Conservation (phyloP, 495 filamentous ascomycete genomes). For the Daldinia loculata region DNA sequence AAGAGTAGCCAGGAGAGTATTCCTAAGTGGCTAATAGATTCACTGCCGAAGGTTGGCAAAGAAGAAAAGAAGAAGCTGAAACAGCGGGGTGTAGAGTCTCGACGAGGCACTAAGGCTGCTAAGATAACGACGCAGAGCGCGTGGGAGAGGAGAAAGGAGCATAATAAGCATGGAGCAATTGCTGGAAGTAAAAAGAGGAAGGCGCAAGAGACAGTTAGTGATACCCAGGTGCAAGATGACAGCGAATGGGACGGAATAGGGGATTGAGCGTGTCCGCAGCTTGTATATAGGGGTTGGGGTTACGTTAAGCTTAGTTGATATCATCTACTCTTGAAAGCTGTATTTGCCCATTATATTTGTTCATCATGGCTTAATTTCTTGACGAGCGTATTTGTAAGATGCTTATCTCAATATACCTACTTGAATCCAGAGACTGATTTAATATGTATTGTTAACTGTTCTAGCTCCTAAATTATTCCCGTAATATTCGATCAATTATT, state of each 20-base stretch:
- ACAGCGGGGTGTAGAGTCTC: constrained; percentile 79
- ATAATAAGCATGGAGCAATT: constrained; percentile 77
- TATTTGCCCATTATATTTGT: background rate
- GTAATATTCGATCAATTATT: background rate
- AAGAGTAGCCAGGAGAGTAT: constrained; percentile 56
- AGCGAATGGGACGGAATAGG: constrained; percentile 71
- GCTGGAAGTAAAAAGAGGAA: constrained; percentile 73
- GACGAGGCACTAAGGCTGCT: constrained; percentile 62
- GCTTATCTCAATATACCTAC: background rate
- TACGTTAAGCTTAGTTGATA: background rate
- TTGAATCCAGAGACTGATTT: no score
- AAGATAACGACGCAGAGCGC: constrained; percentile 93
- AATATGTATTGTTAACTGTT: background rate
- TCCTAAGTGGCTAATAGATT: constrained; percentile 89
- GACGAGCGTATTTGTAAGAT: no score
- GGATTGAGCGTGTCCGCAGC: background rate
- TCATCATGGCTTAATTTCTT: background rate
- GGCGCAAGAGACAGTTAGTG: constrained; percentile 46
- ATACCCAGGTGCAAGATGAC: constrained; percentile 52
- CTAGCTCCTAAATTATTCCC: background rate
- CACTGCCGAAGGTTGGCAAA: constrained; percentile 82
- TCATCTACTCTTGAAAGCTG: background rate
- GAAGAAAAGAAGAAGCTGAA: constrained; percentile 83
- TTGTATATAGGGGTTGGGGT: constrained; percentile 3
- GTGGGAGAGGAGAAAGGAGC: constrained; percentile 80